phyloP scores from a whole-genome alignment of 2,329 filamentous ascomycete genomes.

The Colletotrichum camelliae region DNA sequence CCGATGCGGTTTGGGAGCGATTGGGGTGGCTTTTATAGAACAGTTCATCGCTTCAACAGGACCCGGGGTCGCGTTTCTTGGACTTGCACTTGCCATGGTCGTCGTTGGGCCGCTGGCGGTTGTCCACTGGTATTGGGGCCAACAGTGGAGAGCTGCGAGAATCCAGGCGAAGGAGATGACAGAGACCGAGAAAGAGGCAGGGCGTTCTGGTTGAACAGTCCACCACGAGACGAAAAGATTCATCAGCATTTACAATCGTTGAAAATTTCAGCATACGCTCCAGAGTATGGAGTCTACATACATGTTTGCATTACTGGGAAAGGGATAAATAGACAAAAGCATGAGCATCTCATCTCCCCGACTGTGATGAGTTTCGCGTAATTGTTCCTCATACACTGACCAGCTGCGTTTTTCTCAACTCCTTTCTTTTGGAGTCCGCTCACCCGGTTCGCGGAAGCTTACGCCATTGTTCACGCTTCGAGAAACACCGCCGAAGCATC shows the following conservation, averaged over 20 bases:
- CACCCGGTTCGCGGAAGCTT: not conserved
- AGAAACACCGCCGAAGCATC: not conserved
- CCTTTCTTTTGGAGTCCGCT: not conserved
- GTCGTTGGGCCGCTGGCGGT: conserved; percentile 6
- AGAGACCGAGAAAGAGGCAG: not conserved
- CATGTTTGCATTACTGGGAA: not conserved
- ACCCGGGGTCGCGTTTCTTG: not conserved
- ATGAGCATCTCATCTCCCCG: not conserved
- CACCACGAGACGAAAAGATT: not conserved
- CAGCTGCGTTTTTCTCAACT: not conserved
- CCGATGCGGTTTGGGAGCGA: not conserved
- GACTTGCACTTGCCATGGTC: not conserved
- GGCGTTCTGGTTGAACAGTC: not conserved
- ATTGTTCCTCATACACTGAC: not conserved
- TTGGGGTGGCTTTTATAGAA: not conserved
- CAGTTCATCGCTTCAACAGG: not conserved
- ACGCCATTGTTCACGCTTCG: not conserved
- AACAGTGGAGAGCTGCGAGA: conserved; percentile 7
- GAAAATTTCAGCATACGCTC: not conserved
- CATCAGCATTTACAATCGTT: not conserved
- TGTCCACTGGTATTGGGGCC: conserved; percentile 13
- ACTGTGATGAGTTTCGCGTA: not conserved
- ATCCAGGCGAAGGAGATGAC: not conserved
- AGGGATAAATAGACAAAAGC: not conserved
- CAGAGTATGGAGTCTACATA: not conserved